A percentile compares a stretch with the other conserved stretches of the same genome.
These are phyloP conservation scores for Nakazawaea siamensis DNA, from an alignment of 805 yeast species.

Conservation along the genomic window DNA sequence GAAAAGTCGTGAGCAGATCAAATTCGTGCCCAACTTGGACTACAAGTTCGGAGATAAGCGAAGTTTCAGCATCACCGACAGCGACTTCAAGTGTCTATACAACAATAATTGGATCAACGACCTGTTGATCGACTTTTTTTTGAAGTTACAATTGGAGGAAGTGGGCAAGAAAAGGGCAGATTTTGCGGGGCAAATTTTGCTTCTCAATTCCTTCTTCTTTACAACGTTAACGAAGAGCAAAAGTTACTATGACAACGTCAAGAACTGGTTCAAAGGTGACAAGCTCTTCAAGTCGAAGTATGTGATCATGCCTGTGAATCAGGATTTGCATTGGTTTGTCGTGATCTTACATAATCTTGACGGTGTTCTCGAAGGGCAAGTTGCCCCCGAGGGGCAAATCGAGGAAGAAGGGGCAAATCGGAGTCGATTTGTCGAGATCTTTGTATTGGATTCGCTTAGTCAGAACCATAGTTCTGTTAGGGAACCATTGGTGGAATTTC, in stretches of 20 bases:
- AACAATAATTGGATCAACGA: conserved; percentile 89
- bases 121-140: conserved; percentile 75
- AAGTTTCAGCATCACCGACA: conserved; percentile 46
- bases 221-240: conserved; percentile 40
- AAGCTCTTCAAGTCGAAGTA: conserved; percentile 43
- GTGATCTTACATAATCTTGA: conserved; percentile 54
- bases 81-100: conserved; percentile 73
- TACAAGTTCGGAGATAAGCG: conserved; percentile 47
- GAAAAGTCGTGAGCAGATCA: conserved; percentile 17
- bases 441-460: conserved; percentile 70
- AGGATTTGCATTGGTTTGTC: conserved; percentile 81
- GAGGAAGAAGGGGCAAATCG: conserved; percentile 4
- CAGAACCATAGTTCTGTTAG: conserved; percentile 46
- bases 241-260: conserved; percentile 52
- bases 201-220: conserved; percentile 81
- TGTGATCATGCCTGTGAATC: conserved; percentile 76
- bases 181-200: conserved; percentile 28
- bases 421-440: conserved; percentile 33
- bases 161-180: conserved; percentile 16
- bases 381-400: background rate
- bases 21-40: conserved; percentile 28
- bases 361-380: conserved; percentile 1
- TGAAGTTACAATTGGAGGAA: conserved; percentile 45
- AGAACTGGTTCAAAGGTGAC: conserved; percentile 74
- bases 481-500: conserved; percentile 46